These are phyloP conservation scores for Myotisia sp. DNA, from an alignment of 2,329 filamentous ascomycete genomes.

Conservation along the genomic window DNA sequence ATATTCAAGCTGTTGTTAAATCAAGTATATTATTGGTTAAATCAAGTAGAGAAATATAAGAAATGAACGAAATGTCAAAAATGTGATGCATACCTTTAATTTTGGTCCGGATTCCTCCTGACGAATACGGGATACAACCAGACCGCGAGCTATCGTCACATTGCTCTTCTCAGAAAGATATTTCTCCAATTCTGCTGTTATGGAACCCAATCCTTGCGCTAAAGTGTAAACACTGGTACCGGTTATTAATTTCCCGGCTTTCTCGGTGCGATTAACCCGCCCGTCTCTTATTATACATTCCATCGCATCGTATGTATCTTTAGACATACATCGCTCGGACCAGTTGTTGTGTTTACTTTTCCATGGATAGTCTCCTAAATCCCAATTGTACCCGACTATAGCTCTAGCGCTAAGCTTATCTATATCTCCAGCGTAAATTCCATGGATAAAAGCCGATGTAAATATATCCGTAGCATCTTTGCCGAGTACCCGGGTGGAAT, in stretches of 20 bases:
- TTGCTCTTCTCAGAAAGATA: neutral
- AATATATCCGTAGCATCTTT: slow-evolving; percentile 53
- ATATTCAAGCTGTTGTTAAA: neutral
- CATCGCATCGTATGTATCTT: neutral
- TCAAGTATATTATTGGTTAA: neutral
- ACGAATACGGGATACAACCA: neutral
- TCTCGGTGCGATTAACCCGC: neutral
- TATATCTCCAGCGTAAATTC: slow-evolving; percentile 84
- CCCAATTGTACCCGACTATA: slow-evolving; percentile 38
- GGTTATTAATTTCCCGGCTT: neutral
- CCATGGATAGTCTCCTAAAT: no score
- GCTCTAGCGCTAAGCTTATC: slow-evolving; percentile 61
- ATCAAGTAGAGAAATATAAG: neutral
- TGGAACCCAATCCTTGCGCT: neutral
- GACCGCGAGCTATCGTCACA: neutral
- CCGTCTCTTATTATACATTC: neutral
- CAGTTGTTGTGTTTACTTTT: no score
- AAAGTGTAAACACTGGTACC: neutral
- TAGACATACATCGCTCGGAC: neutral
- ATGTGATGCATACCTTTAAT: neutral
- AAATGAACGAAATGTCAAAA: neutral
- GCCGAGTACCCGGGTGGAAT: slow-evolving; percentile 43
- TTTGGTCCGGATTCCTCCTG: neutral
- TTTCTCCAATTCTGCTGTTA: neutral
- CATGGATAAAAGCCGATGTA: slow-evolving; percentile 62